phyloP scores from a whole-genome alignment of 768 basidiomycete genomes.

The Lactarius deliciosus region DNA sequence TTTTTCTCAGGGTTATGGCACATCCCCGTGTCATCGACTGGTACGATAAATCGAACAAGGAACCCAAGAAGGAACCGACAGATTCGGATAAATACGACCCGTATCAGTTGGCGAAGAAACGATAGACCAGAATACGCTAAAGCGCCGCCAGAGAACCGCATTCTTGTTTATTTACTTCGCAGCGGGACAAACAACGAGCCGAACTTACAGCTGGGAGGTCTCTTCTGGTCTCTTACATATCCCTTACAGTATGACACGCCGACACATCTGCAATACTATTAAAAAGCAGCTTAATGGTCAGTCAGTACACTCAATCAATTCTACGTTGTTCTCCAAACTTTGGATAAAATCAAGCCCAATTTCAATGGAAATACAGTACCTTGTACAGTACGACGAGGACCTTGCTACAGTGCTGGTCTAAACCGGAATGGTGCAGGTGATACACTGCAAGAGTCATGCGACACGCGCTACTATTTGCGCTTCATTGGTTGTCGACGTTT shows the following conservation, averaged over 20 bases:
- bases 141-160: too few relatives aligned
- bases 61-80: neutral
- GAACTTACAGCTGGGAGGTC: too few relatives aligned
- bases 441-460: too few relatives aligned
- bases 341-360: neutral
- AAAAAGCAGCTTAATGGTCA: neutral
- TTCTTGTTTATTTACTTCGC: neutral
- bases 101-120: neutral
- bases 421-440: too few relatives aligned
- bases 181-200: neutral
- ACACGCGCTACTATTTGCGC: too few relatives aligned
- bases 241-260: neutral
- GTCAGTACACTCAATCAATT: neutral
- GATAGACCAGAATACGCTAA: neutral
- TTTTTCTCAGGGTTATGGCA: conserved; percentile 52
- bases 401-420: neutral
- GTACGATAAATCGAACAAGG: conserved; percentile 31
- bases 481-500: too few relatives aligned
- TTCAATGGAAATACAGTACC: neutral
- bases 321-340: neutral
- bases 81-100: neutral
- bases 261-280: neutral
- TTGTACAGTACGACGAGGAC: neutral
- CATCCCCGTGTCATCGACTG: conserved; percentile 64
- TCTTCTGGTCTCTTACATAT: neutral